Base-by-base conservation (phyloP, 1,139 yeast genomes). In the Candida gigantensis region DNA sequence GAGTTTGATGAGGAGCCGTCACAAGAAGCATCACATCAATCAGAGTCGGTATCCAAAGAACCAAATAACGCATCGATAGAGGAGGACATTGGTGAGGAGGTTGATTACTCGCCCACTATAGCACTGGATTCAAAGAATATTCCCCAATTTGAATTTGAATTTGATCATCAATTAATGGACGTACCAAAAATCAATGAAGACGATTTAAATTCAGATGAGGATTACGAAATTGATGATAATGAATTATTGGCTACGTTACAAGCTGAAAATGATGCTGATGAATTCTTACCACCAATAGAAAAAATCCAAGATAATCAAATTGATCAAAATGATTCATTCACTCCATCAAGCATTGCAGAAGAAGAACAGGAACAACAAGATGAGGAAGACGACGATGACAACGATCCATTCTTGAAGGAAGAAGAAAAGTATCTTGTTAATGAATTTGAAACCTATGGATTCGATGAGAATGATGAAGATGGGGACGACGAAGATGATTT, bases 41-140 rank as follows among this genome's bases (percentile, higher is more conserved):
- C 19, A 18, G 19, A 18, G 7, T 7, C 19, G 62, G 55, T 32
- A 18, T 52, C 53, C 32, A 55, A 52, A 8, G 50, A 51, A 52
- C 23, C 5, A 15, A 14, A 12, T 12, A 24, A 15, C 7, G 18
- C 23, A 13, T 29, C 19, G 6, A 46, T 52, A 34, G 74, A 78
- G 40, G 90, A 84, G 55, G 90, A 83, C 60, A 68, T 83, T 15
- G 90, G 89, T 12, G 90, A 82, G 55, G 88, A 78, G 45, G 67
- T 81, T 25, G 54, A 51, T 35, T 36, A 35, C 16, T 40, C 44
- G 12, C 45, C 38, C 20, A 39, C 37, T 12, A 31, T 43, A 4
- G 40, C 52, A 29, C 34, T 24, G n/a, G 42, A 38, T 18, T 50
- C 52, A 18, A 40, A 42, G 21, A 39, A 44, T 31, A 34, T 43